Conservation (phyloP, 225 moss, liverwort and hornwort genomes). For the Ulota crispa region DNA sequence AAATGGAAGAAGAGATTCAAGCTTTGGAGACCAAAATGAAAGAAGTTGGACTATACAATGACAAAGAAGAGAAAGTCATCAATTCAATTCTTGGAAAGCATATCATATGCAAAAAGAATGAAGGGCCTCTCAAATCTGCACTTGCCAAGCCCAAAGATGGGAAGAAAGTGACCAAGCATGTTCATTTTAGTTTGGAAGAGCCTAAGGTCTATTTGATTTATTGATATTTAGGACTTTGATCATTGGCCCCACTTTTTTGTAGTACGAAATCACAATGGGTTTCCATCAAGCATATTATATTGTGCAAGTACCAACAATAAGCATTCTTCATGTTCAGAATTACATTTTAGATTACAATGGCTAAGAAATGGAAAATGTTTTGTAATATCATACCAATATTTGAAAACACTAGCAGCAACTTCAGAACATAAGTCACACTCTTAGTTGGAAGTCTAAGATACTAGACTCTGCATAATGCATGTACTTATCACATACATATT, state of each 20-base stretch:
- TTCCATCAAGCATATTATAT: not conserved
- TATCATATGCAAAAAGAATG: not conserved
- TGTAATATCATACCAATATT: too few relatives aligned
- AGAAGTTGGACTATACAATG: not conserved
- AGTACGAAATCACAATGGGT: fast-evolving
- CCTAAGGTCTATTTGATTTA: not conserved
- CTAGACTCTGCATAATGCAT: too few relatives aligned
- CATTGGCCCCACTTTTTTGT: not conserved
- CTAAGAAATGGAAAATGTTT: too few relatives aligned
- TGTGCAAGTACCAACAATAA: too few relatives aligned
- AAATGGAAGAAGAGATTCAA: not conserved
- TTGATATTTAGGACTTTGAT: fast-evolving
- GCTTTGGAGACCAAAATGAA: not conserved
- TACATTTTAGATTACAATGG: too few relatives aligned
- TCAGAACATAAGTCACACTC: too few relatives aligned
- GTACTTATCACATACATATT: too few relatives aligned
- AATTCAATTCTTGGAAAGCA: not conserved
- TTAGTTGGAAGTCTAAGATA: too few relatives aligned
- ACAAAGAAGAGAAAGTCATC: not conserved
- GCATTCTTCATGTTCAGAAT: too few relatives aligned
- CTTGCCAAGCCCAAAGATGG: not conserved
- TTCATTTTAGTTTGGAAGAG: not conserved
- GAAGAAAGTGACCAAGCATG: not conserved
- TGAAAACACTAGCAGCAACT: too few relatives aligned
- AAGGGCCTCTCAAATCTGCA: not conserved